phyloP scores from a whole-genome alignment of 371 early-diverging fungal species.

The Rhizopus delemar region DNA sequence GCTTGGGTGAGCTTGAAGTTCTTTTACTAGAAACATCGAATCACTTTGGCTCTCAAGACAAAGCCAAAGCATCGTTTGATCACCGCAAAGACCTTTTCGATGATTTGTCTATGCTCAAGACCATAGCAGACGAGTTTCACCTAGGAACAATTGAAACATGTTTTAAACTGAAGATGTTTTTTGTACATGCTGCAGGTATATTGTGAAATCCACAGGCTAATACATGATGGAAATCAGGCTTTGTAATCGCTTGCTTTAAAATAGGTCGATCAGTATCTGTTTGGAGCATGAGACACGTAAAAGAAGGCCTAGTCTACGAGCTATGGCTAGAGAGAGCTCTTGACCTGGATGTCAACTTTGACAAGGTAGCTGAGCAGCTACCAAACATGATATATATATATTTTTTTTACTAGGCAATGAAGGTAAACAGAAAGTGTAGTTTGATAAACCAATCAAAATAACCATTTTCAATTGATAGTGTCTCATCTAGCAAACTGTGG shows the following conservation, averaged over 20 bases:
- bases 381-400: too few species aligned
- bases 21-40: neutral
- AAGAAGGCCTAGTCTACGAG: conserved; percentile 6
- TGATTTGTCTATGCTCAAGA: conserved; percentile 6
- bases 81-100: conserved; percentile 6
- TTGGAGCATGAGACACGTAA: neutral
- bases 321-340: neutral
- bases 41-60: conserved; percentile 2
- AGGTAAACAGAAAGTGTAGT: too few species aligned
- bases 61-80: conserved; percentile 5
- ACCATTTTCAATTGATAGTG: too few species aligned
- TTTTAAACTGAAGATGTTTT: conserved; percentile 7
- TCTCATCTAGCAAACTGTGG: too few species aligned
- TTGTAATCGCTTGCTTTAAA: conserved; percentile 2
- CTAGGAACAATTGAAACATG: neutral
- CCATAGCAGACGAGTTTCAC: conserved; percentile 6
- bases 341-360: neutral
- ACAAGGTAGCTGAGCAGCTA: neutral
- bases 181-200: conserved; percentile 11
- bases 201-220: too few species aligned
- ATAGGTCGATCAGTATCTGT: conserved; percentile 2
- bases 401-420: too few species aligned
- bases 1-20: neutral
- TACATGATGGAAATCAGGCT: conserved; percentile 5
- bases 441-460: too few species aligned